These are phyloP conservation scores for Ustulina deusta DNA, from an alignment of 2,329 filamentous ascomycete genomes.

Conservation along the genomic window DNA sequence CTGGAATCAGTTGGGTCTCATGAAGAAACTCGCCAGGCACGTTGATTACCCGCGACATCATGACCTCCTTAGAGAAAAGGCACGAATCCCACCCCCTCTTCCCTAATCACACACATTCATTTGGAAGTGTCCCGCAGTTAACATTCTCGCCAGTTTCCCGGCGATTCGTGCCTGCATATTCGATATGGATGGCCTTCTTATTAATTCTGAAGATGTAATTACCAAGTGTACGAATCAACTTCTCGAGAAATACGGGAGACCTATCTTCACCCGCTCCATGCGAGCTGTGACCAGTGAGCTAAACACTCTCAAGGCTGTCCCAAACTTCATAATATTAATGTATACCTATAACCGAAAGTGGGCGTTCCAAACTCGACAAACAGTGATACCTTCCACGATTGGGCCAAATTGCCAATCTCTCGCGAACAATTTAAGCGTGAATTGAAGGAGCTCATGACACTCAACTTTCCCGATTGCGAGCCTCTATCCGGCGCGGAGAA, in stretches of 20 bases:
- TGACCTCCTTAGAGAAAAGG: too few relatives aligned
- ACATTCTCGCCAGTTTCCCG: constrained; percentile 61
- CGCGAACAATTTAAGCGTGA: constrained; percentile 57
- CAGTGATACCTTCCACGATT: constrained; percentile 71
- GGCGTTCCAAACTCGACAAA: constrained; percentile 61
- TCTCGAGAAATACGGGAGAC: constrained; percentile 69
- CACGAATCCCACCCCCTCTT: too few relatives aligned
- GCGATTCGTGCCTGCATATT: constrained; percentile 77
- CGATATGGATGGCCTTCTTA: constrained; percentile 79
- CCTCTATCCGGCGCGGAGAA: background rate
- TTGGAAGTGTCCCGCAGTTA: too few relatives aligned
- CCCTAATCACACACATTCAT: too few relatives aligned
- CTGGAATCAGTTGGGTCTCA: too few relatives aligned
- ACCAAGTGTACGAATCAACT: constrained; percentile 74
- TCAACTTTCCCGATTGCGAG: constrained; percentile 44
- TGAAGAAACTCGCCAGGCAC: too few relatives aligned
- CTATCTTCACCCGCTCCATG: constrained; percentile 72
- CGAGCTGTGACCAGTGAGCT: constrained; percentile 68
- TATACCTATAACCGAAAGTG: too few relatives aligned
- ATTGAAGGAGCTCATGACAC: constrained; percentile 45
- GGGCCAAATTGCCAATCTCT: constrained; percentile 74
- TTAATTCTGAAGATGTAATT: constrained; percentile 79
- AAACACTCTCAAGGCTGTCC: too few relatives aligned
- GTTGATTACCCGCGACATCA: too few relatives aligned
- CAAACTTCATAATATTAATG: too few relatives aligned